A percentile compares a stretch with the other conserved stretches of the same genome.
Conservation (phyloP, 169 alveolate genomes). For the Haemoproteus tartakovskyi region DNA sequence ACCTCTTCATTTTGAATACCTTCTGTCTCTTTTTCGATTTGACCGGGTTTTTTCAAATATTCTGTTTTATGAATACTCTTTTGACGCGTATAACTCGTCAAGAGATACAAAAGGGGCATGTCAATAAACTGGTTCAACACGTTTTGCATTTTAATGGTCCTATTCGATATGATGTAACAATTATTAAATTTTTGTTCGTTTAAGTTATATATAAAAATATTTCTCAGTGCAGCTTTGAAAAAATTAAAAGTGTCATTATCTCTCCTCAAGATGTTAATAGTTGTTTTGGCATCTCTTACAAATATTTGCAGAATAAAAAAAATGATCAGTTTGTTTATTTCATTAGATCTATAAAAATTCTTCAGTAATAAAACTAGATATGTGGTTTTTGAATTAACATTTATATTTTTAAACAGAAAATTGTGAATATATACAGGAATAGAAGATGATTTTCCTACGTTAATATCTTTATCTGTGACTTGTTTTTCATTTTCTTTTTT, state of each 20-base stretch:
- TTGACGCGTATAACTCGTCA: not conserved
- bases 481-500: not conserved
- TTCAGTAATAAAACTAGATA: slow-evolving; percentile 26
- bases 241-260: slow-evolving; percentile 51
- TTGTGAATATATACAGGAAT: slow-evolving; percentile 51
- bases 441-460: slow-evolving; percentile 19
- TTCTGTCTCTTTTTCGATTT: not conserved
- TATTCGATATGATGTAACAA: slow-evolving; percentile 39
- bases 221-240: slow-evolving; percentile 29
- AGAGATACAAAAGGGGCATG: slow-evolving; percentile 12
- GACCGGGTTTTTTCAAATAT: not conserved
- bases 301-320: slow-evolving; percentile 31
- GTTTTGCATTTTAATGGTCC: slow-evolving; percentile 40
- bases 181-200: slow-evolving; percentile 42
- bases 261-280: slow-evolving; percentile 44
- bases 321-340: slow-evolving; percentile 34
- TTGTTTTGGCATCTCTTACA: slow-evolving; percentile 35
- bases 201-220: slow-evolving; percentile 22
- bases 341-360: slow-evolving; percentile 40
- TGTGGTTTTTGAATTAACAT: slow-evolving; percentile 48
- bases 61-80: too few relatives aligned
- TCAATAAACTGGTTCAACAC: slow-evolving; percentile 35
- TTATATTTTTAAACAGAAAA: slow-evolving; percentile 48
- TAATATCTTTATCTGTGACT: slow-evolving; percentile 26
- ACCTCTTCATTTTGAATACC: not conserved